Evolutionary conservation across 2,329 filamentous ascomycete species (phyloP), one percentile per base, ranked within the genome.

Genomic region (Aspergillus transmontanensis): DNA sequence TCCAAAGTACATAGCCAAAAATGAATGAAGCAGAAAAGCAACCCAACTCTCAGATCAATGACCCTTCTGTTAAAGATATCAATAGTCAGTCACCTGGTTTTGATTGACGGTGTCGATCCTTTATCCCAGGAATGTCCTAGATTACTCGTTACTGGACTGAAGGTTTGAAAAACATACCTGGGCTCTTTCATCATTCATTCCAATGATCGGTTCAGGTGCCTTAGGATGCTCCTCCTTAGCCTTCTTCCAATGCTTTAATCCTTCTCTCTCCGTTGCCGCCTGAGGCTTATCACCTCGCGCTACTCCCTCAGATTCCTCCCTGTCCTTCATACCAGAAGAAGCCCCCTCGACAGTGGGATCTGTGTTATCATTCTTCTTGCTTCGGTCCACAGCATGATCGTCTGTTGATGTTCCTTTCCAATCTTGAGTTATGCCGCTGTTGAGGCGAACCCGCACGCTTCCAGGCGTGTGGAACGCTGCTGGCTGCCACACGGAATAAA

Each of bases 131-230:
- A n/a, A 11, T 32, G 28, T 11, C 19, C 7, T 51, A n/a, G 19
- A 6, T n/a, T n/a, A 50, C 19, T n/a, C 11, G 28, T 6, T 9
- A 21, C 28, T 34, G 9, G 48, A 21, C 58, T 32, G 19, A 36
- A 51, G 28, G 41, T 39, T 23, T 5, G 19, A 50, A 39, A 43
- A 43, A 75, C 77, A 76, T 68, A 82, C 81, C 69, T 74, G 66
- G 2, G 79, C 81, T 64, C 81, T 81, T 69, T 85, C 83, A 71
- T 84, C 82, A 66, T 83, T 82, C 80, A 84, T 84, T n/a, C 84
- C 83, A 69, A 84, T 80, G 14, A 85, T 75, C 14, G 81, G 83
- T 66, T 78, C 78, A 2, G 83, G 83, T n/a, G 82, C 82, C 64
- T 83, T 77, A 1, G 83, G 83, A 73, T 81, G 75, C 58, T 84